Base-by-base conservation (phyloP, 2,329 filamentous ascomycete genomes). In the Aspergillus sp. region DNA sequence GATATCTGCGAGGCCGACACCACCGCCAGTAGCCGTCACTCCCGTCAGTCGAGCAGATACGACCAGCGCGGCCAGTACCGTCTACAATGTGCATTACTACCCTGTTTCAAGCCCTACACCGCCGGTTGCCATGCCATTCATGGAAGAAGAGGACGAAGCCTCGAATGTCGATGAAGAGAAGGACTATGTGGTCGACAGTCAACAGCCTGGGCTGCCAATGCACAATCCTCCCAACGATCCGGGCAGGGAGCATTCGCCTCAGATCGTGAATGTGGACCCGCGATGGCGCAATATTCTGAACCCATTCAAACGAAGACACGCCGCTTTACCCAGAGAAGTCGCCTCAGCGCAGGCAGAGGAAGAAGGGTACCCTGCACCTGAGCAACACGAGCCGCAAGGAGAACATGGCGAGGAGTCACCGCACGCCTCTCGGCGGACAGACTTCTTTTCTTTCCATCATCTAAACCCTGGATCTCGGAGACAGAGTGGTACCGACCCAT, bases 51-150 rank as follows among this genome's bases (percentile, higher is more conserved):
- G 86, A 64, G 82, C 83, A 22, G 86, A 89, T 67, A 87, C 85
- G 1, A 84, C 83, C 6, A 89, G 86, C 72, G 85, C 85, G 8
- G 83, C 83, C 28, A 89, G 86, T 64, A 89, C 87, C 1, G 83
- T 88, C 4, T 89, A 89, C 69, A 83, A 85, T 55, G 83, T 89
- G 31, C 83, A 84, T 31, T 87, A 89, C 68, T 84, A 88, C 68
- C 81, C 85, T 15, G 78, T 84, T 8, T 76, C 77, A 17, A 82
- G 81, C 54, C 78, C 79, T 60, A 83, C 80, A 45, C 82, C 74
- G 54, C 76, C 77, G 3, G 73, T 75, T n/a, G 66, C 67, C 17
- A 74, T 77, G 64, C 72, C 71, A 19, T 69, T 74, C 31, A 72
- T 72, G 71, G 69, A 72, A 28, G 71, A 72, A 59, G 74, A 74